Percentiles rank a stretch among this genome's conserved stretches.
Evolutionary conservation across 2,329 filamentous ascomycete genomes (phyloP).

Genomic region (Xenosphaeropsis pyriputrescens): DNA sequence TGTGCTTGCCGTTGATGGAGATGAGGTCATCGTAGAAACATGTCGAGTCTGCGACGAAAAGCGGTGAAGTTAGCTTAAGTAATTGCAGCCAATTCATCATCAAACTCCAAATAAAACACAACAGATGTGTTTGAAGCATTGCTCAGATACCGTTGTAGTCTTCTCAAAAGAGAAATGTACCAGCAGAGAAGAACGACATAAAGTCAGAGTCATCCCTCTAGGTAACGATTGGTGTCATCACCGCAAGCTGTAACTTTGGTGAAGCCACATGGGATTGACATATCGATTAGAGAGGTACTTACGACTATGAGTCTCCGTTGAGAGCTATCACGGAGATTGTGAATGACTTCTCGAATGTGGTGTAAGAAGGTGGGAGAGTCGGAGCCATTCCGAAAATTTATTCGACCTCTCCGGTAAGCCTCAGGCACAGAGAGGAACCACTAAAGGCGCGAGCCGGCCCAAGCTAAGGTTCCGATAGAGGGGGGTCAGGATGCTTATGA

Average conservation of each 20-base stretch:
- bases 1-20: slow-evolving; percentile 1
- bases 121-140: slow-evolving; percentile 11
- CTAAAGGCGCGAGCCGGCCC: too few relatives aligned
- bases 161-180: slow-evolving; percentile 44
- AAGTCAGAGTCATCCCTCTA: slow-evolving; percentile 30
- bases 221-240: slow-evolving; percentile 50
- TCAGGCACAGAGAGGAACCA: too few relatives aligned
- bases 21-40: neutral
- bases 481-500: too few relatives aligned
- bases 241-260: slow-evolving; percentile 15
- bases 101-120: too few relatives aligned
- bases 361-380: too few relatives aligned
- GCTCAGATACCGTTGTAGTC: slow-evolving; percentile 99
- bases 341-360: too few relatives aligned
- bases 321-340: too few relatives aligned
- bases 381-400: too few relatives aligned
- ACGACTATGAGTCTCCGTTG: too few relatives aligned
- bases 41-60: slow-evolving; percentile 1
- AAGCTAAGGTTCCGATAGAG: too few relatives aligned
- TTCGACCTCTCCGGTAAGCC: too few relatives aligned
- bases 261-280: neutral
- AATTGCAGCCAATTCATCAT: neutral
- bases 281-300: neutral
- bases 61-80: slow-evolving; percentile 1
- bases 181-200: slow-evolving; percentile 45